Conservation (phyloP, 2,329 filamentous ascomycete species). For the Chaetomium sp. region DNA sequence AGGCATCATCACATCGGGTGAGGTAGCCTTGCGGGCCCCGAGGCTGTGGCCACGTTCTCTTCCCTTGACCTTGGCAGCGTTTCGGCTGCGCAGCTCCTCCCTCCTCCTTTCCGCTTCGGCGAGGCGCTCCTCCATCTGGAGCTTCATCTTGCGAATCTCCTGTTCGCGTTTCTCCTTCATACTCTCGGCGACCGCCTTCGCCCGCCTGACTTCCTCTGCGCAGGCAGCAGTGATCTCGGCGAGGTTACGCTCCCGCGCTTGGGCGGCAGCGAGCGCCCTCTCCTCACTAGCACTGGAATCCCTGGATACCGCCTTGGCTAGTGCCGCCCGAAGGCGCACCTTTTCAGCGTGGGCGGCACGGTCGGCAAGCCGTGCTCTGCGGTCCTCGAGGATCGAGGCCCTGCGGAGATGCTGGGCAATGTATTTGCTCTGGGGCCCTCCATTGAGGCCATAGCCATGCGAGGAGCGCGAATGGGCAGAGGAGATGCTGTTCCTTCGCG, state of each 20-base stretch:
- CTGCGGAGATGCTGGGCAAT: constrained; percentile 78
- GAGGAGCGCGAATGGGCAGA: constrained; percentile 73
- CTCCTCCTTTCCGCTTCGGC: constrained; percentile 75
- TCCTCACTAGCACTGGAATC: constrained; percentile 72
- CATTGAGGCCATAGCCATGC: constrained; percentile 56
- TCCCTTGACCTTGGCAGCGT: constrained; percentile 46
- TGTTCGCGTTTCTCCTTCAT: constrained; percentile 80
- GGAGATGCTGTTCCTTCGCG: constrained; percentile 77
- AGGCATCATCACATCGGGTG: constrained; percentile 47
- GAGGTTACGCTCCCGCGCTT: constrained; percentile 77
- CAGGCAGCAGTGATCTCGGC: constrained; percentile 80
- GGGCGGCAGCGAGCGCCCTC: constrained; percentile 73
- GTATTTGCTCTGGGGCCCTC: constrained; percentile 71
- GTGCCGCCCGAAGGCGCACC: constrained; percentile 72
- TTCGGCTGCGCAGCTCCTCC: constrained; percentile 62
- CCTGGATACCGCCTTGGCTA: constrained; percentile 69
- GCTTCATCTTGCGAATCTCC: constrained; percentile 67
- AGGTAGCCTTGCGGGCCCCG: constrained; percentile 50
- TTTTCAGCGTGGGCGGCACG: constrained; percentile 82
- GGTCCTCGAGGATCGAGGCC: constrained; percentile 77
- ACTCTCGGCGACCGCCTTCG: constrained; percentile 78
- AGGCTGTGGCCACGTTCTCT: constrained; percentile 58
- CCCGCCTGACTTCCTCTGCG: constrained; percentile 79
- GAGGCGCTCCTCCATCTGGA: constrained; percentile 78
- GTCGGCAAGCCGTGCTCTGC: constrained; percentile 77